These are phyloP conservation scores for Pythium brassicae DNA, from an alignment of 352 stramenopile genomes.

Conservation along the genomic window DNA sequence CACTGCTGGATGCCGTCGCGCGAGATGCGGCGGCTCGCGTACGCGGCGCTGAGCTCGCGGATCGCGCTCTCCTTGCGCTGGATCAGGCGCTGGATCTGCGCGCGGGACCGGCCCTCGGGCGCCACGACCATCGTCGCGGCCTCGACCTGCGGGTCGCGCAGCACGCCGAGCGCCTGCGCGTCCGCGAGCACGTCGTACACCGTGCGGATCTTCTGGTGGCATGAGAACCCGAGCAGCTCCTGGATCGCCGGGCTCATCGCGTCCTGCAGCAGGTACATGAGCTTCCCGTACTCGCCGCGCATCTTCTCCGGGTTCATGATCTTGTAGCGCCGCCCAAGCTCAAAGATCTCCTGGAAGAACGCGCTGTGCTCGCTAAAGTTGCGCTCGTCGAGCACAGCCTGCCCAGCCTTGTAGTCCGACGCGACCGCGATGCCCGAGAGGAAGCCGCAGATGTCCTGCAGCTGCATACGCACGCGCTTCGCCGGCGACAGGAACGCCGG, in stretches of 20 bases:
- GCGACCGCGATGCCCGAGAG: constrained; percentile 89
- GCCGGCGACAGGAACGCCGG: constrained; percentile 51
- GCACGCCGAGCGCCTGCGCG: constrained; percentile 59
- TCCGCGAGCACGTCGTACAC: constrained; percentile 88
- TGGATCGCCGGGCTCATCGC: constrained; percentile 79
- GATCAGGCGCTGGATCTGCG: constrained; percentile 91
- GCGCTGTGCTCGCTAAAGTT: constrained; percentile 85
- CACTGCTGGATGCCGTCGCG: constrained; percentile 92
- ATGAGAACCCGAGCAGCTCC: constrained; percentile 84
- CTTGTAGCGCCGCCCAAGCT: constrained; percentile 95
- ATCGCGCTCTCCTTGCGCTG: constrained; percentile 92
- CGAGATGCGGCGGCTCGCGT: constrained; percentile 39
- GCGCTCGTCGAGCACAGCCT: constrained; percentile 85
- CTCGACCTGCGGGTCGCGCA: constrained; percentile 88
- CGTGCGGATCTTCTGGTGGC: constrained; percentile 80
- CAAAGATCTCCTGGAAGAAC: constrained; percentile 92
- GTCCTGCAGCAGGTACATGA: constrained; percentile 94
- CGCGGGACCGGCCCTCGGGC: constrained; percentile 83
- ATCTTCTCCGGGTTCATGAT: constrained; percentile 99
- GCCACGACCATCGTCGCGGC: constrained; percentile 94
- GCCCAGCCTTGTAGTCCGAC: constrained; percentile 86
- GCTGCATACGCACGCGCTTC: constrained; percentile 83
- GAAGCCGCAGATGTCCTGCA: constrained; percentile 91
- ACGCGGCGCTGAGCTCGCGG: constrained; percentile 77
- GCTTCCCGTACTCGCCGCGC: constrained; percentile 95